Evolutionary conservation across 1,284 basidiomycete species (phyloP).

Genomic region (Gymnopus androsaceus): DNA sequence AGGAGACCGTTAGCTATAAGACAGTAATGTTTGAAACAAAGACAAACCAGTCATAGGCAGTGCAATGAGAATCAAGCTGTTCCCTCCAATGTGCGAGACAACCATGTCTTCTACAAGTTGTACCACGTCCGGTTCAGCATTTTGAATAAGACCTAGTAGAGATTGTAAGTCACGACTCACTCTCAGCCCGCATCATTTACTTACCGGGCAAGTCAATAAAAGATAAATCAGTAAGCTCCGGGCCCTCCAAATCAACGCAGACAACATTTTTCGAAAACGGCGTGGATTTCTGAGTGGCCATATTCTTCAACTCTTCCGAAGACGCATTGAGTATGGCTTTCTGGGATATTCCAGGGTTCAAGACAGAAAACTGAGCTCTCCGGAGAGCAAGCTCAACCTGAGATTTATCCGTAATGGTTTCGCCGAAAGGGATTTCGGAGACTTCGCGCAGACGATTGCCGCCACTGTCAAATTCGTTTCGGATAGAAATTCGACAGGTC

Average conservation of each 20-base stretch:
- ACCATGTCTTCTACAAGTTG: conserved; percentile 48
- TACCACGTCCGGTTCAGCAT: conserved; percentile 43
- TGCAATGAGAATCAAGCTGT: conserved; percentile 55
- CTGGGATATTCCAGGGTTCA: conserved; percentile 28
- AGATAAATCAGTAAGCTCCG: conserved; percentile 41
- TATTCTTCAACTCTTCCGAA: neutral
- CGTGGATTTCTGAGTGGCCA: conserved; percentile 9
- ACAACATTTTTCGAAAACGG: conserved; percentile 43
- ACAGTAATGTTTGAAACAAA: neutral
- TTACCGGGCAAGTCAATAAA: conserved; percentile 49
- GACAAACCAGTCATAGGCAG: conserved; percentile 53
- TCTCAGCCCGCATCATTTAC: neutral
- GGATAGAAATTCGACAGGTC: conserved; percentile 31
- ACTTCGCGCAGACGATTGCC: conserved; percentile 20
- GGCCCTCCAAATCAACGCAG: conserved; percentile 40
- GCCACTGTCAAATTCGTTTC: conserved; percentile 22
- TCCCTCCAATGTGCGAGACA: conserved; percentile 44
- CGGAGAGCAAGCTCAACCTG: conserved; percentile 30
- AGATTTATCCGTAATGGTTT: conserved; percentile 20
- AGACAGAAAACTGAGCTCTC: conserved; percentile 35
- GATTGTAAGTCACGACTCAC: neutral
- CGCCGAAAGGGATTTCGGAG: conserved; percentile 26
- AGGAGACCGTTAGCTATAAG: neutral
- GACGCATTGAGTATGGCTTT: conserved; percentile 21
- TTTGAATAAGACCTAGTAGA: conserved; percentile 49